Conservation (phyloP, 2,329 filamentous ascomycete genomes). For the Apiospora sp. region DNA sequence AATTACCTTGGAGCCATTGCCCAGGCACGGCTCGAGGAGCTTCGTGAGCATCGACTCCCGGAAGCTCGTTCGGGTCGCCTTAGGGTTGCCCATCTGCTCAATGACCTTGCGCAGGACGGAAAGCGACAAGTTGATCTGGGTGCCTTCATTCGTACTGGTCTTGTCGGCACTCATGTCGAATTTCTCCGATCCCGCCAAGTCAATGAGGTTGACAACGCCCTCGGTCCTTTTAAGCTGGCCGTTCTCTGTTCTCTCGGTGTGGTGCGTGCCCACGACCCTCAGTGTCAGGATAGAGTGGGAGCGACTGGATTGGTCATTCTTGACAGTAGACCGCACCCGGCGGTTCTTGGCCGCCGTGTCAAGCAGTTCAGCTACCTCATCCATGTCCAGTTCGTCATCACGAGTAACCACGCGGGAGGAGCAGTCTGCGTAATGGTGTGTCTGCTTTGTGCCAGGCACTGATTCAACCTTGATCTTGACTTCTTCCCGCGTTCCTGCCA, state of each 20-base stretch:
- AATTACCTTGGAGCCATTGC: conserved; percentile 94
- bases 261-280: background rate
- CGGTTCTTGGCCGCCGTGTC: conserved; percentile 10
- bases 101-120: conserved; percentile 95
- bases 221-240: conserved; percentile 1
- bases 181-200: conserved; percentile 26
- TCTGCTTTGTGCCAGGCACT: background rate
- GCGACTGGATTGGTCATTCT: conserved; percentile 25
- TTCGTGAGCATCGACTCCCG: conserved; percentile 97
- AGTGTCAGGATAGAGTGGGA: conserved; percentile 25
- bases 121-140: conserved; percentile 96
- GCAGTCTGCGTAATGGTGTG: conserved; percentile 16
- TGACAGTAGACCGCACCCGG: conserved; percentile 16
- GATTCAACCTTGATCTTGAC: background rate
- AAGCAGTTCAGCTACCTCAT: background rate
- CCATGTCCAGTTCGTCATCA: conserved; percentile 9
- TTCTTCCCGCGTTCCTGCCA: background rate
- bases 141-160: conserved; percentile 89
- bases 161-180: conserved; percentile 68
- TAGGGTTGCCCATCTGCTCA: conserved; percentile 84
- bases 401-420: background rate
- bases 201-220: conserved; percentile 26
- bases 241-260: background rate
- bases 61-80: conserved; percentile 85
- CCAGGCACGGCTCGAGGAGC: conserved; percentile 90